Evolutionary conservation across 108 stramenopile genomes (phyloP).

Genomic region (Phaeodactylum tricornutum): DNA sequence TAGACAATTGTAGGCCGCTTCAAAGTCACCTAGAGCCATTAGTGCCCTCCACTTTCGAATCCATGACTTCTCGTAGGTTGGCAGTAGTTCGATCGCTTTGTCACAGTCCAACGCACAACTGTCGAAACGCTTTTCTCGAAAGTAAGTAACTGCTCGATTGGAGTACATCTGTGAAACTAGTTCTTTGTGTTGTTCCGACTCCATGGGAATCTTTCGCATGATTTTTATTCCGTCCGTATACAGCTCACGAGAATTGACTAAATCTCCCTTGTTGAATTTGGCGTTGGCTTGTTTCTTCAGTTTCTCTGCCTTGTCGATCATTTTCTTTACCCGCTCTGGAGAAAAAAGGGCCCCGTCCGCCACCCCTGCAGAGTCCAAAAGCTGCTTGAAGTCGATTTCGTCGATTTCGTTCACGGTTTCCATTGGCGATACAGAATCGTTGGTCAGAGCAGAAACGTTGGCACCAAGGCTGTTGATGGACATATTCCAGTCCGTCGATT

Average conservation of each 20-base stretch:
- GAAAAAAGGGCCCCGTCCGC: too few species aligned
- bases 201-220: constrained; percentile 10
- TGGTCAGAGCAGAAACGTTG: not conserved
- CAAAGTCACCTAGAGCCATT: constrained; percentile 41
- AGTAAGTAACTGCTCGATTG: constrained; percentile 40
- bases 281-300: constrained; percentile 46
- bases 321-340: too few species aligned
- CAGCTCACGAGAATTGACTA: constrained; percentile 21
- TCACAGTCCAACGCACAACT: constrained; percentile 34
- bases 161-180: constrained; percentile 28
- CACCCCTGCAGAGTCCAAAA: too few species aligned
- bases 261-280: constrained; percentile 42
- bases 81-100: constrained; percentile 27
- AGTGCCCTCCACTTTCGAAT: constrained; percentile 43
- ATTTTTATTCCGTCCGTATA: constrained; percentile 29
- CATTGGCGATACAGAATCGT: not conserved
- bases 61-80: constrained; percentile 34
- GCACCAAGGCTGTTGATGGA: not conserved
- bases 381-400: too few species aligned
- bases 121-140: constrained; percentile 34
- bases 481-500: not conserved
- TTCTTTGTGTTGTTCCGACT: constrained; percentile 14
- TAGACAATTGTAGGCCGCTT: constrained; percentile 27
- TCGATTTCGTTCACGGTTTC: too few species aligned
- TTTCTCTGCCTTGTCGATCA: constrained; percentile 26